Evolutionary conservation across 306 rosid genomes (phyloP).

Genomic region (Cucumis cinereus): DNA sequence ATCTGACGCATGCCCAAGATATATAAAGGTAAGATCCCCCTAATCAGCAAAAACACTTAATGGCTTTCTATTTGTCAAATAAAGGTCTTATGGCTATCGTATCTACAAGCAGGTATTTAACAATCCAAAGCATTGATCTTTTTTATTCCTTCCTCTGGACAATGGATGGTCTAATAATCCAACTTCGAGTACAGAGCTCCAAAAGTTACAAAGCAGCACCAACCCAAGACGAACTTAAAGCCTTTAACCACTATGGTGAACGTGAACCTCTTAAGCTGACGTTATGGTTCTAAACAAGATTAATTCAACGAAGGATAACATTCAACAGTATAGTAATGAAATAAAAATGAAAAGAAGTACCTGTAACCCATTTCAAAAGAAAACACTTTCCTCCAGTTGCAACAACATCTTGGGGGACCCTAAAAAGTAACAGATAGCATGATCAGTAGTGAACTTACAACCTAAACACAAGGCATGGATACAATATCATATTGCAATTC

Average conservation of each 20-base stretch:
- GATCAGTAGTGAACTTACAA: background rate
- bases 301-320: background rate
- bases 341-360: slow-evolving; percentile 16
- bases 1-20: background rate
- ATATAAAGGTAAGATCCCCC: background rate
- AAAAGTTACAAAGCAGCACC: background rate
- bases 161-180: background rate
- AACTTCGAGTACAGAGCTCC: background rate
- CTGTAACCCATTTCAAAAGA: slow-evolving; percentile 84
- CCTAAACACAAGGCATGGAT: background rate
- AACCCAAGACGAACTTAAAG: background rate
- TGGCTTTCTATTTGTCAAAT: background rate
- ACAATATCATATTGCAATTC: background rate
- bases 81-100: background rate
- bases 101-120: background rate
- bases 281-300: background rate
- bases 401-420: slow-evolving; percentile 96
- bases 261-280: background rate
- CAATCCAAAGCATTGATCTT: background rate
- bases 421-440: slow-evolving; percentile 13
- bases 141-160: background rate
- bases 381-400: slow-evolving; percentile 88
- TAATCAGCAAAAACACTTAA: background rate
- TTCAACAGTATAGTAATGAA: background rate
- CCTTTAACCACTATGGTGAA: background rate